These are phyloP conservation scores for Barnettozyma vustinii DNA, from an alignment of 805 yeast species.

Conservation along the genomic window DNA sequence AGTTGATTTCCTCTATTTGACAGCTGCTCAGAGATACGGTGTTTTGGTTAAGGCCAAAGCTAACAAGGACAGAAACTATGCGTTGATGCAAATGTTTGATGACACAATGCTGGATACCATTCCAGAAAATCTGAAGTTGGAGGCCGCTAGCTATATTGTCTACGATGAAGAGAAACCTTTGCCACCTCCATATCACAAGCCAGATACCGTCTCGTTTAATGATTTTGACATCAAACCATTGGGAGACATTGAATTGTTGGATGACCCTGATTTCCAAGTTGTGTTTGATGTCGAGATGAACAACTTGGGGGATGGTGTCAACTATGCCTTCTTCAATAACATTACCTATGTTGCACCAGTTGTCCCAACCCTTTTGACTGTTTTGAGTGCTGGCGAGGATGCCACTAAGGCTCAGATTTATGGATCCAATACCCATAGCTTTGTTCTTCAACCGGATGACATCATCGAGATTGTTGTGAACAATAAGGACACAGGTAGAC, in stretches of 20 bases:
- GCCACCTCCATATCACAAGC: slow-evolving; percentile 24
- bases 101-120: slow-evolving; percentile 61
- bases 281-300: slow-evolving; percentile 58
- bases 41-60: slow-evolving; percentile 57
- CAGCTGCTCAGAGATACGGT: slow-evolving; percentile 81
- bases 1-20: slow-evolving; percentile 52
- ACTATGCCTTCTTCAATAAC: slow-evolving; percentile 72
- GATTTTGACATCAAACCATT: slow-evolving; percentile 35
- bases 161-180: slow-evolving; percentile 36
- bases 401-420: slow-evolving; percentile 59
- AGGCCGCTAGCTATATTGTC: slow-evolving; percentile 49
- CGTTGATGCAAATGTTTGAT: slow-evolving; percentile 60
- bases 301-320: slow-evolving; percentile 67
- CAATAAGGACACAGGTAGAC: slow-evolving; percentile 72
- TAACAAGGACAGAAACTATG: slow-evolving; percentile 41
- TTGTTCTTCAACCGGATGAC: slow-evolving; percentile 54
- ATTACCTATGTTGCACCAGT: slow-evolving; percentile 60
- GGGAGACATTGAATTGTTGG: slow-evolving; percentile 42
- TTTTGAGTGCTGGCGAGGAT: slow-evolving; percentile 51
- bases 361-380: slow-evolving; percentile 66
- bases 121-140: slow-evolving; percentile 53
- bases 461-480: slow-evolving; percentile 70
- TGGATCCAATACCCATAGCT: slow-evolving; percentile 64
- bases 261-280: slow-evolving; percentile 58
- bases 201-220: slow-evolving; percentile 20